Evolutionary conservation across 805 yeast genomes (phyloP), one percentile per base, ranked within the genome.

Genomic region (Dipodascopsis uninucleata): DNA sequence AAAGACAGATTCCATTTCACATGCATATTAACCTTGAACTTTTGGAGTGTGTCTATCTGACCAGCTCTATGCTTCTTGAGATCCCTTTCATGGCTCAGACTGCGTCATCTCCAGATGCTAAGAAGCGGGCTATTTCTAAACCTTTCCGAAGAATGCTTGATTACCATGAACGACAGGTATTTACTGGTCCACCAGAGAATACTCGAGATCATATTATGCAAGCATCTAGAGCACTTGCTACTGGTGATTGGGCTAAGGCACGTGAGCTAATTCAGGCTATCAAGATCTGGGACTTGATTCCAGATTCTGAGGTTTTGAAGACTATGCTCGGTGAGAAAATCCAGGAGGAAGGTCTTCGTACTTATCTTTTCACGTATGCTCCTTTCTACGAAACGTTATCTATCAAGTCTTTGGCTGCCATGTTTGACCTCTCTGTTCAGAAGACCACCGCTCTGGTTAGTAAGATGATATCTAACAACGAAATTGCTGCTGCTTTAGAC

Each of bases 161-260:
- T 65, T 85, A 82, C 71, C 88, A 85, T 62, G 96, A 89, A 64
- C 83, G 90, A 68, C 96, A 89, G 67, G 83, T 83, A 46, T 93
- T 90, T 75, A 86, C 87, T 53, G 98, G 97, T 34, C 98, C 98
- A 37, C 96, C 97, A 43, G 98, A 93, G 70, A 86, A 89, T 65
- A 85, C 94, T 36, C 82, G 94, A 61, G 99, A 93, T 66, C 85
- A 78, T 68, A 82, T 93, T 58, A 81, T 90, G 75, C 85, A 85
- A 65, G 95, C 97, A 38, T 94, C 97, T 32, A 81, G 81, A 68
- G 79, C 86, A 25, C 78, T 93, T 66, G 85, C 85, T 63, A 77
- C 76, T 58, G 96, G 97, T 56, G 86, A 90, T 62, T 93, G 98
- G 97, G 70, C 75, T 53, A 74, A 76, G 58, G 82, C 95, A 20